Base-by-base conservation (phyloP, 495 filamentous ascomycete genomes). In the Baudoinia panamericana region DNA sequence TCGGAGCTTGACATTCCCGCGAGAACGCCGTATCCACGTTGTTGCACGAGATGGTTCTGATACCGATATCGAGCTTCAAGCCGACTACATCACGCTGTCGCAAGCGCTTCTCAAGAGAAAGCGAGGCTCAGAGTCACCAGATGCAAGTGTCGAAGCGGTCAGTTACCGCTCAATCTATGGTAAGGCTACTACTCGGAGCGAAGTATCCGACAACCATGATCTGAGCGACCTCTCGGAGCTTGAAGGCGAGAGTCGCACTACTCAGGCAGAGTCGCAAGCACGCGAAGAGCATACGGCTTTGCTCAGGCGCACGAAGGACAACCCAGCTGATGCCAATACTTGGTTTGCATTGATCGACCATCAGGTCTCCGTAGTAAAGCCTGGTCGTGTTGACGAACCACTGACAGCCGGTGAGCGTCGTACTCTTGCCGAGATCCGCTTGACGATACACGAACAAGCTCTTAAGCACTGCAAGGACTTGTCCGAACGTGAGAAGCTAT, bases 361-460 rank as follows among this genome's bases (percentile, higher is more conserved):
- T 34, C 90, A 95, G 60, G 74, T 82, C 48, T 45, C 39, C 18
- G 60, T 87, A 30, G 60, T 88, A 11, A 50, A 41, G n/a, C 51
- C 50, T 48, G 56, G 45, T 54, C 51, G 42, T 43, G 58, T 63
- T 21, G 45, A 13, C 59, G 59, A 29, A 5, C 2, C 15, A 5
- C 20, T 21, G 6, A 54, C 63, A 16, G 56, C 59, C 29, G 75
- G 76, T 3, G 83, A 93, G 45, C 61, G 56, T 18, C 68, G 64
- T 39, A 78, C 75, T 37, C 69, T 80, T 18, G 79, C 84, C 15
- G 82, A 83, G 46, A 71, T 93, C 25, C 86, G 80, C 45, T 46
- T 93, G 2, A 78, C 77, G 0, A 70, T 94, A n/a, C 85, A 85
- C 49, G 73, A 83, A 36, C 76, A 85, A 41, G 85, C 86, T 3